These are phyloP conservation scores for Pascua guehoae DNA, from an alignment of 1,284 basidiomycete species.

Conservation along the genomic window DNA sequence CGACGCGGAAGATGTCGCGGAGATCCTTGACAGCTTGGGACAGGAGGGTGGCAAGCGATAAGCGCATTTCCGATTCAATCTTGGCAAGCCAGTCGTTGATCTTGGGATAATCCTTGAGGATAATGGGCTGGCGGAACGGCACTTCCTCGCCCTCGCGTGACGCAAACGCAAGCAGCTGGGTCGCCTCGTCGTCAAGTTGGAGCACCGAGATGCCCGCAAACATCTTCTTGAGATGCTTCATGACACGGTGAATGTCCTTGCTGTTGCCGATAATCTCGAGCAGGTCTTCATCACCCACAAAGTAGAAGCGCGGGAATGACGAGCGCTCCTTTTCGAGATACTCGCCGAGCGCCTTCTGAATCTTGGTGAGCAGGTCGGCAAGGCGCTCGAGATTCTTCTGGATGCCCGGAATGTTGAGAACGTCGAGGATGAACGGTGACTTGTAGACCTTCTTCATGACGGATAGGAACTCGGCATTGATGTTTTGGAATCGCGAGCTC, in stretches of 20 bases:
- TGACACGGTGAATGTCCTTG: constrained; percentile 94
- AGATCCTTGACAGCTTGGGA: constrained; percentile 52
- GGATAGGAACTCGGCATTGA: constrained; percentile 95
- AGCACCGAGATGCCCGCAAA: constrained; percentile 95
- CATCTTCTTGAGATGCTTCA: constrained; percentile 99
- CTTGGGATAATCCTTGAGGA: constrained; percentile 88
- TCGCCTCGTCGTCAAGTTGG: constrained; percentile 80
- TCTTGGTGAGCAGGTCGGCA: constrained; percentile 93
- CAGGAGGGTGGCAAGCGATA: constrained; percentile 65
- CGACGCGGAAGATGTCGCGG: constrained; percentile 64
- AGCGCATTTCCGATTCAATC: constrained; percentile 90
- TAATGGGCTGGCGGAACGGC: constrained; percentile 72
- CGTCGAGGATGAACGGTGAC: constrained; percentile 94
- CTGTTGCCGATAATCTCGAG: constrained; percentile 99
- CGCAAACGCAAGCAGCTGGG: constrained; percentile 70
- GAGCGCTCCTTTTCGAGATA: constrained; percentile 96
- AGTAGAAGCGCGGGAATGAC: constrained; percentile 99
- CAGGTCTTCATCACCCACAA: constrained; percentile 98
- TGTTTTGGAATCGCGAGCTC: constrained; percentile 94
- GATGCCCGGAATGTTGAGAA: constrained; percentile 91
- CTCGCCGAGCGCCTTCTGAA: constrained; percentile 98
- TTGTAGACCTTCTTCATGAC: constrained; percentile 99
- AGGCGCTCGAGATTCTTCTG: constrained; percentile 97
- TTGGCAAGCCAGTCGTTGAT: constrained; percentile 98
- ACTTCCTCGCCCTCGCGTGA: constrained; percentile 95